These are phyloP conservation scores for Bipolaris oryzae DNA, from an alignment of 2,329 filamentous ascomycete genomes.

Conservation along the genomic window DNA sequence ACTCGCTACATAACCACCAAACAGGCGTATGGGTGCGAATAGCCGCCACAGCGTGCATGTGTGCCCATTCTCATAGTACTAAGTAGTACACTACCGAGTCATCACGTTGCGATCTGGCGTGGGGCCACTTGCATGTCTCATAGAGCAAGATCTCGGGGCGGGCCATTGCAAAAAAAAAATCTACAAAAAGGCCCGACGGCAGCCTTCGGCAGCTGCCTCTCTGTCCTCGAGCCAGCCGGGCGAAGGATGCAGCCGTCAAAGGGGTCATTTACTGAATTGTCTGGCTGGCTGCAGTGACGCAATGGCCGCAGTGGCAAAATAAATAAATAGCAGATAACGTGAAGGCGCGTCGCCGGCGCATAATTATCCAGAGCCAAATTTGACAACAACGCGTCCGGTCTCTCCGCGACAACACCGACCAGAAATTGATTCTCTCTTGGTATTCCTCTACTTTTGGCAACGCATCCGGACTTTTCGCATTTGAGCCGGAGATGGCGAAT, in stretches of 20 bases:
- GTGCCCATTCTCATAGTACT: not conserved
- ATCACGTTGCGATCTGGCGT: not conserved
- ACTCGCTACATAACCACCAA: not conserved
- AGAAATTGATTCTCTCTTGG: not conserved
- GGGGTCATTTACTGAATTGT: not conserved
- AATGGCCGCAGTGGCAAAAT: not conserved
- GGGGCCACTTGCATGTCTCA: not conserved
- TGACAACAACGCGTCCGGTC: not conserved
- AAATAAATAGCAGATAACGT: constrained; percentile 8
- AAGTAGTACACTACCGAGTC: not conserved
- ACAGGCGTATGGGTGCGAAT: not conserved
- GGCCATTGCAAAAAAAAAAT: constrained; percentile 9
- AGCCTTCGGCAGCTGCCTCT: not conserved
- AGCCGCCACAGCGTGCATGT: not conserved
- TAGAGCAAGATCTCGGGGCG: constrained; percentile 8
- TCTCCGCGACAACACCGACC: not conserved
- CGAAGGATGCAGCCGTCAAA: not conserved
- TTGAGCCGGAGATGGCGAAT: not conserved
- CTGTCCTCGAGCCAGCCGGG: not conserved
- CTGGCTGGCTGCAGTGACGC: constrained; percentile 10
- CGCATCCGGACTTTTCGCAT: not conserved
- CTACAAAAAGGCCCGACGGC: constrained; percentile 9
- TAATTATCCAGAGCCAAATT: not conserved
- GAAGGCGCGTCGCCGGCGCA: constrained; percentile 1
- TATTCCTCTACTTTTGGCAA: not conserved